Evolutionary conservation across 495 filamentous ascomycete genomes (phyloP).

Genomic region (Delitschia confertaspora): DNA sequence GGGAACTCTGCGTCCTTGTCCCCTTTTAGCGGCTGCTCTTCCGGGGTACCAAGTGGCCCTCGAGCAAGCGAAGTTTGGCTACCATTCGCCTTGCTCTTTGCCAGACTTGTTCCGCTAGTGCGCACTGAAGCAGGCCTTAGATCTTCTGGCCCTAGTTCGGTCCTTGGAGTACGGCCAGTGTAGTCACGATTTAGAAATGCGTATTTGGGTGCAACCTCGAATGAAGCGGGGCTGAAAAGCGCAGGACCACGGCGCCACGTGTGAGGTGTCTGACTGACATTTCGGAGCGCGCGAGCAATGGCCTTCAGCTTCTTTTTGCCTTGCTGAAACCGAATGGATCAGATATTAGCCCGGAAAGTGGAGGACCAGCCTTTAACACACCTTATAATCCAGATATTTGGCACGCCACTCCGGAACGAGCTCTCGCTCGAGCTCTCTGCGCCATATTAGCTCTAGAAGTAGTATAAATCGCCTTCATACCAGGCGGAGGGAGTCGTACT

Average conservation of each 20-base stretch:
- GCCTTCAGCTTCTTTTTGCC: conserved; percentile 88
- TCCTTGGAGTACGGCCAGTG: not conserved
- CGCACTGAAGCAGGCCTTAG: conserved; percentile 14
- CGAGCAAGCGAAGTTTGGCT: conserved; percentile 2
- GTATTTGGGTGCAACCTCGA: conserved; percentile 35
- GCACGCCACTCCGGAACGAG: conserved; percentile 86
- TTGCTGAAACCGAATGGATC: conserved; percentile 34
- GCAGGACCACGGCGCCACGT: conserved; percentile 15
- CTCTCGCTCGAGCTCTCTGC: conserved; percentile 72
- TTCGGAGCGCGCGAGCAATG: conserved; percentile 59
- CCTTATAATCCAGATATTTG: conserved; percentile 91
- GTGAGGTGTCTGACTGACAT: conserved; percentile 48
- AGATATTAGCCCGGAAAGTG: not conserved
- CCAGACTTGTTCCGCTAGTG: conserved; percentile 12
- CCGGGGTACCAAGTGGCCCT: conserved; percentile 4
- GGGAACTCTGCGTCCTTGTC: conserved; percentile 9
- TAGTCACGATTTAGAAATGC: conserved; percentile 28
- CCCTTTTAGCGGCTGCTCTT: conserved; percentile 25
- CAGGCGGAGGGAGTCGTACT: conserved; percentile 15
- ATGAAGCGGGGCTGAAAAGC: conserved; percentile 30
- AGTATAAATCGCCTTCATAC: not conserved
- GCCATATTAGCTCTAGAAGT: not conserved
- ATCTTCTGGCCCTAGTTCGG: conserved; percentile 3
- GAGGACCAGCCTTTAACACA: conserved; percentile 26
- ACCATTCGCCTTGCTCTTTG: conserved; percentile 6